Percentiles rank a stretch among this genome's conserved stretches.
Conservation (phyloP, 2,329 filamentous ascomycete genomes). For the Penicillium italicum region DNA sequence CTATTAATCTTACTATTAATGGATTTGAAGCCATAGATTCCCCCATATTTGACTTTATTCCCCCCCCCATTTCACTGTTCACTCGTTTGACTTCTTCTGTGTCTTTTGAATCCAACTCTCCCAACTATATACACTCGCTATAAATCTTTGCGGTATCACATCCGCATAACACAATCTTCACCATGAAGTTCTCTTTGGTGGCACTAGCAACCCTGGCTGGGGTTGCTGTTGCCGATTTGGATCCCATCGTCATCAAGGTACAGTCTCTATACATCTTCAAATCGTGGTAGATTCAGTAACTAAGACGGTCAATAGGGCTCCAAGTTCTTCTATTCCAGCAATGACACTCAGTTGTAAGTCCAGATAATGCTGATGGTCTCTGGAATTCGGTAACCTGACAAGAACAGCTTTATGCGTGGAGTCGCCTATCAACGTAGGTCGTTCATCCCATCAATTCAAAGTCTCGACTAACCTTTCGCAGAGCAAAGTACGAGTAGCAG, state of each 20-base stretch:
- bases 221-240: conserved; percentile 50
- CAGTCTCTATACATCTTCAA: background rate
- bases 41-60: background rate
- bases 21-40: conserved; percentile 8
- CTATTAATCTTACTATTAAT: conserved; percentile 15
- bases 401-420: conserved; percentile 71
- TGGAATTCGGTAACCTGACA: conserved; percentile 35
- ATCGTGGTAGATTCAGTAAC: background rate
- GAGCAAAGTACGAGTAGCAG: conserved; percentile 47
- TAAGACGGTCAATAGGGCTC: conserved; percentile 52
- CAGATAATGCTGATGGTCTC: conserved; percentile 19
- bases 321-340: conserved; percentile 83
- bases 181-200: conserved; percentile 52
- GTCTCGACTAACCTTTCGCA: conserved; percentile 24
- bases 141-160: background rate
- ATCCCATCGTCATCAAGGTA: conserved; percentile 61
- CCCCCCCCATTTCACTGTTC: conserved; percentile 3
- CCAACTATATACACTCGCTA: conserved; percentile 8
- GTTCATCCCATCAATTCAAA: conserved; percentile 4
- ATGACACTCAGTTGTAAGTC: conserved; percentile 64
- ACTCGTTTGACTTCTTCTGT: conserved; percentile 9
- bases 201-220: conserved; percentile 49
- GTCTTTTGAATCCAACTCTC: background rate
- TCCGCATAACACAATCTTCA: background rate
- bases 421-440: conserved; percentile 75